Evolutionary conservation across 768 basidiomycete species (phyloP).

Genomic region (Termitomyces sp.): DNA sequence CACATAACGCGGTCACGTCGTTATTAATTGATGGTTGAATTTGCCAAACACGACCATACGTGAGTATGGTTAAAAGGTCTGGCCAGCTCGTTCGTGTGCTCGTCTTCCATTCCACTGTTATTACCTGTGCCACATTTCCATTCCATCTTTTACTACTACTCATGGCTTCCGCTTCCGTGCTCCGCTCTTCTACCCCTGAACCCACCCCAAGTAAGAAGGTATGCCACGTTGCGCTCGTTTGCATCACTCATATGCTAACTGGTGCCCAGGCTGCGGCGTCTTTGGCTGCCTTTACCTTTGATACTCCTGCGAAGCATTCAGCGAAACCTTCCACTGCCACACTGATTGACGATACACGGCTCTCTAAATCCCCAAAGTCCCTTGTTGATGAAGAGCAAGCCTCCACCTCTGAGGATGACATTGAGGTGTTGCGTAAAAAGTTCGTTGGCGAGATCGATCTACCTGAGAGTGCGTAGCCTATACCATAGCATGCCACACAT

Average conservation of each 20-base stretch:
- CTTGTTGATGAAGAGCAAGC: conserved; percentile 14
- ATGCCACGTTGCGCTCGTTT: conserved; percentile 11
- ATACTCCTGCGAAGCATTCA: conserved; percentile 19
- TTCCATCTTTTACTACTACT: conserved; percentile 9
- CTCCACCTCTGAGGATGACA: conserved; percentile 7
- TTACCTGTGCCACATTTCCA: background rate
- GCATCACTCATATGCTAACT: conserved; percentile 2
- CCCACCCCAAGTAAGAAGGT: conserved; percentile 57
- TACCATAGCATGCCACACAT: background rate
- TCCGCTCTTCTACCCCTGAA: conserved; percentile 30
- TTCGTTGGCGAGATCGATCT: conserved; percentile 75
- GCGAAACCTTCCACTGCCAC: background rate
- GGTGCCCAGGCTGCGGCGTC: conserved; percentile 39
- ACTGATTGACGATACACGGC: conserved; percentile 19
- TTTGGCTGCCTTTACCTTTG: conserved; percentile 42
- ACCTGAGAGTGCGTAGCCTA: conserved; percentile 47
- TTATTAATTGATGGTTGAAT: conserved; percentile 22
- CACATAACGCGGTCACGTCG: conserved; percentile 26
- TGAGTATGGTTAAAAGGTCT: conserved; percentile 23
- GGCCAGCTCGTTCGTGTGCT: background rate
- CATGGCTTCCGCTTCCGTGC: conserved; percentile 30
- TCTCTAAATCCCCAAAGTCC: conserved; percentile 19
- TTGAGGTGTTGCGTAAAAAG: conserved; percentile 33
- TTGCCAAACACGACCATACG: conserved; percentile 38
- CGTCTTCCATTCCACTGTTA: conserved; percentile 6